Percentiles rank a stretch among this genome's conserved stretches.
Evolutionary conservation across 805 yeast species (phyloP).

Genomic region (Candida succiphila): DNA sequence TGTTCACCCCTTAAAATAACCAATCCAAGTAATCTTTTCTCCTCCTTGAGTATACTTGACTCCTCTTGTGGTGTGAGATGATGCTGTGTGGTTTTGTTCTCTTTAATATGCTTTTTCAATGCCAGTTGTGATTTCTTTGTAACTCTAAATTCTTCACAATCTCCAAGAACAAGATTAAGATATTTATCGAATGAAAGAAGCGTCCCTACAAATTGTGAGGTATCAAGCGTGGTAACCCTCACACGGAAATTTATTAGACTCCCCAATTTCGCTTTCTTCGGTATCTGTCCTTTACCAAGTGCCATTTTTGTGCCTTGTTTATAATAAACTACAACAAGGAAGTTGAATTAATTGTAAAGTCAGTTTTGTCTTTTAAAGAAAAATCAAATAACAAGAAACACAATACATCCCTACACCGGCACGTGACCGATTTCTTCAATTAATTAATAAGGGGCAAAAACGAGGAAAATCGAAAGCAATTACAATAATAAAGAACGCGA

Average conservation of each 20-base stretch:
- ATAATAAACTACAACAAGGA: no score
- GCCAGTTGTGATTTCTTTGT: constrained; percentile 46
- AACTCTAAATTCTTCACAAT: constrained; percentile 74
- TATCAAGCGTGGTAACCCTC: constrained; percentile 67
- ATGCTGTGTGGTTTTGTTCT: constrained; percentile 4
- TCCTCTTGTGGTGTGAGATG: constrained; percentile 19
- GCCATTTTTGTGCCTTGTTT: no score
- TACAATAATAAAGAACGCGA: no score
- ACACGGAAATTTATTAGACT: constrained; percentile 69
- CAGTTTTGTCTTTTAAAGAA: no score
- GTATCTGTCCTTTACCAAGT: constrained; percentile 21
- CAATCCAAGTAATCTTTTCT: constrained; percentile 71
- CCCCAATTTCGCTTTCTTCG: constrained; percentile 40
- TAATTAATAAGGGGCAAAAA: no score
- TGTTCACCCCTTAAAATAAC: constrained; percentile 84
- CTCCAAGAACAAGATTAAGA: constrained; percentile 77
- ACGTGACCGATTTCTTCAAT: no score
- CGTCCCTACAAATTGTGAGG: constrained; percentile 68
- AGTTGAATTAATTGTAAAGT: no score
- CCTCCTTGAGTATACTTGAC: constrained; percentile 36
- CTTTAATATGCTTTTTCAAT: constrained; percentile 13
- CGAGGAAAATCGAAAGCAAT: no score
- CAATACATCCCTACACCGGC: no score
- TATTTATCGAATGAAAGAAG: constrained; percentile 83
- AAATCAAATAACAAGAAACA: no score